Evolutionary conservation across 192 early-diverging fungal species (phyloP), one percentile per base, ranked within the genome.

Genomic region (Phycomyces nitens): DNA sequence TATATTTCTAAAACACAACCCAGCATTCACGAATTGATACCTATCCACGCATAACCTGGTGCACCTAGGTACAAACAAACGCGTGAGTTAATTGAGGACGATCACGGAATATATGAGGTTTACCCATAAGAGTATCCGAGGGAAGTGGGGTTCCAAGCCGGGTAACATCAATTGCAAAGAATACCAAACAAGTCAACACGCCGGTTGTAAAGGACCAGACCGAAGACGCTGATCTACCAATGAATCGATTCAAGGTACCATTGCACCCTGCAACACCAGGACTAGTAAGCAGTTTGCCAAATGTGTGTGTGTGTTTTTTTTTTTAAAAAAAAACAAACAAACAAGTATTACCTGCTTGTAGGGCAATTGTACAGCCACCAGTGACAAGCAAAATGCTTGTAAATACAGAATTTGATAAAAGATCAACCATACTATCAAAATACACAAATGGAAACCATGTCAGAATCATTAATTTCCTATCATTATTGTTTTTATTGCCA

Each of bases 31-130:
- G n/a, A n/a, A n/a, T n/a, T n/a, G 29, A 5, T 53, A 65, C 63
- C 63, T 6, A 71, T 66, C 73, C 76, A 82, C 5, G 74, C 63
- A 76, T 80, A 85, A 57, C 54, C 60, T 18, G 84, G 81, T 2
- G 79, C 77, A 52, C 15, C 60, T 62, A 27, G 29, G 51, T 27
- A 54, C 0, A 60, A 15, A 41, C 7, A 3, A 65, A 55, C 24
- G 15, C 42, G 29, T 41, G 42, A 14, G 15, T 21, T 24, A 69
- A 57, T 57, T 8, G 15, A n/a, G 26, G 7, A 34, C 21, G 18
- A 44, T 49, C 15, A 27, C 18, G 10, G 14, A 50, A 11, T 20
- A 16, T 23, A 16, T 18, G 5, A 20, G 27, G n/a, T 51, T n/a
- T 60, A 66, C 65, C n/a, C 42, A 40, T 66, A 8, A 66, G 21